Conservation (phyloP, 2,329 filamentous ascomycete species). For the Huntiella omanensis region DNA sequence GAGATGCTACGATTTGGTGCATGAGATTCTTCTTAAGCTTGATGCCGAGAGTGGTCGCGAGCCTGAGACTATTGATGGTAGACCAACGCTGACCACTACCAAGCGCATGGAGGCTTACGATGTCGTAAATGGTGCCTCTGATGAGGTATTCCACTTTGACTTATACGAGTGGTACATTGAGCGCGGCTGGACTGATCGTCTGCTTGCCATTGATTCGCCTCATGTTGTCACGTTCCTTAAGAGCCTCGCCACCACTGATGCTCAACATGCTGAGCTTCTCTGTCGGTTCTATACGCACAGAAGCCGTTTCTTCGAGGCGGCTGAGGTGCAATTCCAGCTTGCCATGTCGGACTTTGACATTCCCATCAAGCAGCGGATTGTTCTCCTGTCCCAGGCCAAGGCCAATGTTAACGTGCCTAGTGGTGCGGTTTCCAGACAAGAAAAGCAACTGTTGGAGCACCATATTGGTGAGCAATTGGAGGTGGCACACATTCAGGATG, state of each 20-base stretch:
- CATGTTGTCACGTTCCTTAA: conserved; percentile 77
- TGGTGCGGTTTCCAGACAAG: conserved; percentile 55
- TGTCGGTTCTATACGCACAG: conserved; percentile 85
- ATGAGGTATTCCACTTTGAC: conserved; percentile 88
- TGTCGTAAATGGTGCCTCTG: conserved; percentile 70
- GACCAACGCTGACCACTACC: conserved; percentile 53
- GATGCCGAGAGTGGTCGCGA: conserved; percentile 51
- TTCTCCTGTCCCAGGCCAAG: conserved; percentile 76
- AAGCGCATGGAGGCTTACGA: conserved; percentile 77
- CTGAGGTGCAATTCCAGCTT: conserved; percentile 65
- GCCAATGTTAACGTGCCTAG: conserved; percentile 78
- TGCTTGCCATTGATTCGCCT: conserved; percentile 67
- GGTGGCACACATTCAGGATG: conserved; percentile 86
- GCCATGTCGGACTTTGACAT: conserved; percentile 68
- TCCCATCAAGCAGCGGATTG: conserved; percentile 68
- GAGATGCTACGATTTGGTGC: conserved; percentile 72
- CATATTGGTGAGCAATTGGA: conserved; percentile 75
- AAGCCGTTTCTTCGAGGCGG: conserved; percentile 68
- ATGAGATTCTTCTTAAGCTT: conserved; percentile 58
- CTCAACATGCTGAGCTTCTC: conserved; percentile 70
- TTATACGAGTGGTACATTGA: conserved; percentile 96
- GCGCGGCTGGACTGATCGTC: conserved; percentile 66
- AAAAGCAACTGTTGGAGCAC: conserved; percentile 69
- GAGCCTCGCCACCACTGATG: conserved; percentile 51
- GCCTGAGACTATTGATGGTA: conserved; percentile 59